Evolutionary conservation across 2,329 filamentous ascomycete genomes (phyloP), one percentile per base, ranked within the genome.

Genomic region (Dactylellina drechsleri): DNA sequence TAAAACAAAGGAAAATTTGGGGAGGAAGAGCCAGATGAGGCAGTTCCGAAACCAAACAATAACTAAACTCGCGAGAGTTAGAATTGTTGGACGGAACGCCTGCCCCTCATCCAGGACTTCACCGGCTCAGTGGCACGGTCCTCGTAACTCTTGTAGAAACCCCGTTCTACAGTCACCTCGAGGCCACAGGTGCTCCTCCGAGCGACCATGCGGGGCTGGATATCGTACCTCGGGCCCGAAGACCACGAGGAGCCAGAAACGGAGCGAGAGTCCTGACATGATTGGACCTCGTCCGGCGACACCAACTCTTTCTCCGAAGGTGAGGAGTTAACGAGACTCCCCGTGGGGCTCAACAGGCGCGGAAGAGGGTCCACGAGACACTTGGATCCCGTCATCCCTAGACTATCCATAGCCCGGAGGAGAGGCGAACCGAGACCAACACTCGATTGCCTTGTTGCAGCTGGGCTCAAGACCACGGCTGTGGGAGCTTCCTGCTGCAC

Each of bases 71-170:
- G 43, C 16, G 13, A n/a, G 43, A n/a, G 13, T 47, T 47, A 47
- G 26, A 56, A 66, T 20, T 45, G 60, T 31, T 74, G 70, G 62
- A 57, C 45, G 57, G 70, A 74, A 74, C 56, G 52, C 65, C 70
- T 74, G 43, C 70, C 62, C 62, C 70, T 74, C 70, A 74, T 74
- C 36, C 45, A 74, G 28, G 62, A 62, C 57, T 74, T 74, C 61
- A 74, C 60, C 70, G 62, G 57, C 52, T 13, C 12, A 20, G 62
- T 67, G 7, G 66, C 52, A 43, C 70, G 70, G 60, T 74, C 70
- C 70, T 74, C 70, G 57, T 74, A 74, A 43, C 62, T 66, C 53
- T 61, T 61, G 57, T 74, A 74, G 65, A 74, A 74, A 62, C 62
- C 61, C 6, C 70, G 61, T 49, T 74, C 70, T 56, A 66, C 57